Conservation (phyloP, 345 rosid species). For the Cardamine occulta region DNA sequence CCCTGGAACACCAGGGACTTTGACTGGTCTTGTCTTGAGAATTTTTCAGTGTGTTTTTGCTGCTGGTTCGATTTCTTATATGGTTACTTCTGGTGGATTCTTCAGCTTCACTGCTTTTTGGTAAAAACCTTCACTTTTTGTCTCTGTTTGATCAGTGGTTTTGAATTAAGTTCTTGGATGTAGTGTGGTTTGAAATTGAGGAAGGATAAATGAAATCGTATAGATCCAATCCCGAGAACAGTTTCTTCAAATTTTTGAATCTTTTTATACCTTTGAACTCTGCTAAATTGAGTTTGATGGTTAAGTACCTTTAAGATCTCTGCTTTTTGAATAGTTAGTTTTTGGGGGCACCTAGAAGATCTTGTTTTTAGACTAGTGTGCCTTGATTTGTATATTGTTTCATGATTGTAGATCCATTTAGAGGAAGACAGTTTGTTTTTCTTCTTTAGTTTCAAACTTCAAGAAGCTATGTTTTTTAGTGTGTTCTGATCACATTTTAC, state of each 20-base stretch:
- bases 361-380: conserved; percentile 23
- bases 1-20: conserved; percentile 83
- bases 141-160: conserved; percentile 5
- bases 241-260: conserved; percentile 12
- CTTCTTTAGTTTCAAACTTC: not conserved
- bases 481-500: not conserved
- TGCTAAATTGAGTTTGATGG: not conserved
- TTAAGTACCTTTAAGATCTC: conserved; percentile 9
- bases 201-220: not conserved
- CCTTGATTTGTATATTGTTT: conserved; percentile 24
- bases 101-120: conserved; percentile 77
- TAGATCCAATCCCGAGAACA: conserved; percentile 34
- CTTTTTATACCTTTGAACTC: not conserved
- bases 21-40: conserved; percentile 68
- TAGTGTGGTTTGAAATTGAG: not conserved
- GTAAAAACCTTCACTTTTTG: conserved; percentile 43
- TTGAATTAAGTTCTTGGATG: not conserved
- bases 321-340: not conserved
- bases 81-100: conserved; percentile 64
- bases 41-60: conserved; percentile 73
- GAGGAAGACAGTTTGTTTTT: not conserved
- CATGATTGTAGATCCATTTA: conserved; percentile 24
- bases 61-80: conserved; percentile 71
- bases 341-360: not conserved
- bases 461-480: conserved; percentile 5